Percentiles rank a stretch among this genome's conserved stretches.
These are phyloP conservation scores for Diaporthe sp. DNA, from an alignment of 2,329 filamentous ascomycete genomes.

Conservation along the genomic window DNA sequence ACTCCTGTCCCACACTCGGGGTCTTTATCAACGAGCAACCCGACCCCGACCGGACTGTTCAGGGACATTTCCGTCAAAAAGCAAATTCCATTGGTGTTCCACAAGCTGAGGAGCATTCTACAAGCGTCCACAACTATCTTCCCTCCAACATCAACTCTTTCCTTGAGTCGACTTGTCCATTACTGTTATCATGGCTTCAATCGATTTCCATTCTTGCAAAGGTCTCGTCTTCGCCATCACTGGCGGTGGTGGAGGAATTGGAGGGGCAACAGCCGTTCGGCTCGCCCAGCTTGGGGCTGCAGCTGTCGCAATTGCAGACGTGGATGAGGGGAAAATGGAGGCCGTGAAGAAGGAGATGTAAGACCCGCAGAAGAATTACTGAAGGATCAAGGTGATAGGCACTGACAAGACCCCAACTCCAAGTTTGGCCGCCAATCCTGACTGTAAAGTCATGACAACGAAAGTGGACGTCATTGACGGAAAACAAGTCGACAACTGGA, in stretches of 20 bases:
- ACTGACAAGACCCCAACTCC: not conserved
- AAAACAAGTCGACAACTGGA: not conserved
- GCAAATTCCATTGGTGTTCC: not conserved
- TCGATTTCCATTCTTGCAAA: not conserved
- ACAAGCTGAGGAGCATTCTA: not conserved
- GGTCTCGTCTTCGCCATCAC: slow-evolving; percentile 13
- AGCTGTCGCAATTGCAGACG: slow-evolving; percentile 11
- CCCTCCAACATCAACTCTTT: not conserved
- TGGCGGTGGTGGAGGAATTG: not conserved
- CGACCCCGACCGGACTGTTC: not conserved
- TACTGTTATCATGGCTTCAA: not conserved
- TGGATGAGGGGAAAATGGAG: slow-evolving; percentile 1
- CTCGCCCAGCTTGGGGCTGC: slow-evolving; percentile 4
- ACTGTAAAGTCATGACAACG: not conserved
- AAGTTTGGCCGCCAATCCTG: not conserved
- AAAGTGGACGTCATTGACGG: not conserved
- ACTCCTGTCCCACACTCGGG: not conserved
- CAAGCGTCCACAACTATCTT: not conserved
- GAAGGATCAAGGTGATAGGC: not conserved
- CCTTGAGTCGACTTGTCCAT: not conserved
- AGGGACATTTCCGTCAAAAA: not conserved
- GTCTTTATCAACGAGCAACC: not conserved
- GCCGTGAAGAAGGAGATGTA: slow-evolving; percentile 19
- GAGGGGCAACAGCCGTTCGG: not conserved
- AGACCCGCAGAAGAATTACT: not conserved